Evolutionary conservation across 352 stramenopile species (phyloP).

Genomic region (Globisporangium orthogonon): DNA sequence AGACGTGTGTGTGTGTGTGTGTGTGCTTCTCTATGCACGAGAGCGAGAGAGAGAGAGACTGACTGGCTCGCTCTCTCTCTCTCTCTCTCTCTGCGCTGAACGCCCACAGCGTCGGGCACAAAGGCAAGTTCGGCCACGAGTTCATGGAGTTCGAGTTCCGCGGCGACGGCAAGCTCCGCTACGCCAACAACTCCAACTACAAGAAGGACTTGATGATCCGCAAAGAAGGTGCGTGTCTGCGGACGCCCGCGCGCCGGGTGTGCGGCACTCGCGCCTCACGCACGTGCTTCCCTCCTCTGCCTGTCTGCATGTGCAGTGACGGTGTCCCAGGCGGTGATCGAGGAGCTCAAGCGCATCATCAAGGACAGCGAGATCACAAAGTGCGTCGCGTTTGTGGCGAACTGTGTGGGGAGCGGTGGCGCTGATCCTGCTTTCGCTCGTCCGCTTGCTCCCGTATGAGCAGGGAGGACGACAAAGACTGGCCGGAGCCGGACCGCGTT

Average conservation of each 20-base stretch:
- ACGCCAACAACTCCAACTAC: conserved; percentile 98
- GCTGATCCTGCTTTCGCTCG: background rate
- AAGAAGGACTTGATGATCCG: conserved; percentile 97
- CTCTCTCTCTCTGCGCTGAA: background rate
- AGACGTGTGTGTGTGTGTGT: too few species aligned
- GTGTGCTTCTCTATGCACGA: too few species aligned
- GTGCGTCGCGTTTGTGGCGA: conserved; percentile 20
- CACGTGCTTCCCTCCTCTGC: background rate
- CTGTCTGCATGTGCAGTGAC: conserved; percentile 44
- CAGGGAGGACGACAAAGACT: conserved; percentile 94
- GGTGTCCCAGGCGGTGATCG: conserved; percentile 87
- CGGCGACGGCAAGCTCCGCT: conserved; percentile 89
- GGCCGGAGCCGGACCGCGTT: conserved; percentile 91
- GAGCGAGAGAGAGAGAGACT: too few species aligned
- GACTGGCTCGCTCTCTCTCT: background rate
- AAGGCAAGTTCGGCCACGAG: conserved; percentile 95
- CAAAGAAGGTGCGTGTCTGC: conserved; percentile 84
- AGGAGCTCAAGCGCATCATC: conserved; percentile 94
- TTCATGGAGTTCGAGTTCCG: conserved; percentile 98
- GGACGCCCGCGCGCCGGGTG: too few species aligned
- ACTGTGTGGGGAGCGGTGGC: background rate
- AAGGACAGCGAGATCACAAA: conserved; percentile 89
- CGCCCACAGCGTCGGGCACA: conserved; percentile 86
- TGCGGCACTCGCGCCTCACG: background rate
- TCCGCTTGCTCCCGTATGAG: background rate